Conservation (phyloP, 768 basidiomycete species). For the Panaeolus papilionaceus region DNA sequence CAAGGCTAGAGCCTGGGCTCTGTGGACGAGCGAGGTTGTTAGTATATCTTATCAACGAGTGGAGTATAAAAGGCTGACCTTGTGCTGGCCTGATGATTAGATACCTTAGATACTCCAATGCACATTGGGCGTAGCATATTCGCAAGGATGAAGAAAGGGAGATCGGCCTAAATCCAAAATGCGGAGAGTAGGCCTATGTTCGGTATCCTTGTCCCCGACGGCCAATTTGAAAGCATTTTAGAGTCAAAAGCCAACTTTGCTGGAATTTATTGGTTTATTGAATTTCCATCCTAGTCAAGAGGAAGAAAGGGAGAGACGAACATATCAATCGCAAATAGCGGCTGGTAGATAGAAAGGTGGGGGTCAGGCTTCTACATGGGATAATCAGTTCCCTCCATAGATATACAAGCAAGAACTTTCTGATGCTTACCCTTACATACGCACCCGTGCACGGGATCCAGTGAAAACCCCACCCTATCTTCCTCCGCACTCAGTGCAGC, state of each 20-base stretch:
- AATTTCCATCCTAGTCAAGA: neutral
- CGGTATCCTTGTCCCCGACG: neutral
- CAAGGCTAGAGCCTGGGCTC: neutral
- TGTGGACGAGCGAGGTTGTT: neutral
- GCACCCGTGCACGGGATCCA: neutral
- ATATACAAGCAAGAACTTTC: neutral
- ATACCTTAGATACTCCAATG: neutral
- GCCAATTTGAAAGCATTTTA: neutral
- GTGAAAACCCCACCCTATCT: conserved; percentile 1
- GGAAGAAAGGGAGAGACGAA: neutral
- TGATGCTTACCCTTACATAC: neutral
- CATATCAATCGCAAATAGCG: neutral
- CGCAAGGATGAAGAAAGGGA: neutral
- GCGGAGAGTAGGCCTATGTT: neutral
- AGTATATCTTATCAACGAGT: neutral
- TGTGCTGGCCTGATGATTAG: neutral
- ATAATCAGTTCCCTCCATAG: neutral
- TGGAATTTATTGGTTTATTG: too few relatives aligned
- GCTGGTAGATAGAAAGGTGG: neutral
- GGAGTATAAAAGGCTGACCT: neutral
- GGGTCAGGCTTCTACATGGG: neutral
- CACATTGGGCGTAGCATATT: neutral
- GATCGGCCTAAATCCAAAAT: neutral
- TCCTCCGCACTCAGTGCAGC: neutral
- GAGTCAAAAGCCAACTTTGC: neutral